phyloP scores from a whole-genome alignment of 768 basidiomycete genomes.

The Naganishia vaughanmartiniae region DNA sequence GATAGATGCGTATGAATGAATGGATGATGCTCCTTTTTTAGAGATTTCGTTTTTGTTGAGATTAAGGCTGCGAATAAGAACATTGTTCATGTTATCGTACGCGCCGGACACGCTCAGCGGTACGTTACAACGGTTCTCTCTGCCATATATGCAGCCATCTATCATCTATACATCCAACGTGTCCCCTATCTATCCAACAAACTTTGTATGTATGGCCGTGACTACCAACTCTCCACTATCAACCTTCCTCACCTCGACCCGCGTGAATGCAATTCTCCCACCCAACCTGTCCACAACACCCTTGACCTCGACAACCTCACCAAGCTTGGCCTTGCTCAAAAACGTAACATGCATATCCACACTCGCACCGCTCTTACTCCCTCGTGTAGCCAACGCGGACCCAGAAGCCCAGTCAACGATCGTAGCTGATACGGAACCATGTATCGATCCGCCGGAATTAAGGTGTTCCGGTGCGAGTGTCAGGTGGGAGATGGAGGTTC shows the following conservation, averaged over 20 bases:
- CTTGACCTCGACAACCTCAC: slow-evolving; percentile 22
- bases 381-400: slow-evolving; percentile 29
- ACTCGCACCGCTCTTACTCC: slow-evolving; percentile 21
- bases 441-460: slow-evolving; percentile 29
- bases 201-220: slow-evolving; percentile 31
- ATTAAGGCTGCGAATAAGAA: no score
- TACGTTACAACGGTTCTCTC: no score
- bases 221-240: slow-evolving; percentile 20
- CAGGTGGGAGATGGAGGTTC: slow-evolving; percentile 21
- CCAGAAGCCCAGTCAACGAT: slow-evolving; percentile 33
- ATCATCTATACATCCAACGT: no score
- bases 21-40: no score
- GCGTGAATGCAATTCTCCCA: slow-evolving; percentile 27
- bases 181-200: slow-evolving; percentile 22
- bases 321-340: slow-evolving; percentile 21
- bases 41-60: no score
- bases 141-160: no score
- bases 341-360: slow-evolving; percentile 34
- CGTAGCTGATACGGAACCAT: slow-evolving; percentile 28
- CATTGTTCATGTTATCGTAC: no score
- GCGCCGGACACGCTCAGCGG: no score
- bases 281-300: slow-evolving; percentile 28
- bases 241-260: slow-evolving; percentile 27
- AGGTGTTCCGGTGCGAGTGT: slow-evolving; percentile 22
- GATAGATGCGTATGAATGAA: not conserved